Percentiles rank a stretch among this genome's conserved stretches.
These are phyloP conservation scores for Gentiana straminea DNA, from an alignment of 257 asterid genomes.

Conservation along the genomic window DNA sequence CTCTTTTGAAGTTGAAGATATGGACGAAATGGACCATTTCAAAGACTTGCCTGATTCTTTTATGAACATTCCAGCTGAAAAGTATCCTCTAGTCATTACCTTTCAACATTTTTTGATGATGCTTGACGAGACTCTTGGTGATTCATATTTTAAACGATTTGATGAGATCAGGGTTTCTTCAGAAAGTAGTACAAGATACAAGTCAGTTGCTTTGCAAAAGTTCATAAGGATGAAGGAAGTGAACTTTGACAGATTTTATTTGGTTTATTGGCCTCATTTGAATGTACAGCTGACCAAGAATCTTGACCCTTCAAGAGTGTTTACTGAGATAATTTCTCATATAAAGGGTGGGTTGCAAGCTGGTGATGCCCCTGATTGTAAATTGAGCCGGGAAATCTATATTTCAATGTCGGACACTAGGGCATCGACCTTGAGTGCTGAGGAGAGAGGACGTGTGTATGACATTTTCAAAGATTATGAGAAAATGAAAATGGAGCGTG, in stretches of 20 bases:
- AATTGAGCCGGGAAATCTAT: slow-evolving; percentile 29
- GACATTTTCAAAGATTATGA: slow-evolving; percentile 46
- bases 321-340: slow-evolving; percentile 52
- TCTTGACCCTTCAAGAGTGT: slow-evolving; percentile 47
- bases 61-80: slow-evolving; percentile 26
- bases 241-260: slow-evolving; percentile 37
- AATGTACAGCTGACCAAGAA: slow-evolving; percentile 24
- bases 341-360: slow-evolving; percentile 47
- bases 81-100: slow-evolving; percentile 56
- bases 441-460: slow-evolving; percentile 31
- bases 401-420: slow-evolving; percentile 29
- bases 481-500: slow-evolving; percentile 40
- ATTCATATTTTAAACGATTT: slow-evolving; percentile 50
- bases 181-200: slow-evolving; percentile 12
- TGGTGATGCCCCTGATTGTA: slow-evolving; percentile 22
- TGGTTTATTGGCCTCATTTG: slow-evolving; percentile 55
- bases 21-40: slow-evolving; percentile 36
- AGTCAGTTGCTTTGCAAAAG: slow-evolving; percentile 35
- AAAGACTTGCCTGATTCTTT: slow-evolving; percentile 49
- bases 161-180: slow-evolving; percentile 12
- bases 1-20: slow-evolving; percentile 29
- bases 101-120: slow-evolving; percentile 63
- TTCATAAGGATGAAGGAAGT: slow-evolving; percentile 48
- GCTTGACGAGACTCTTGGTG: slow-evolving; percentile 54
- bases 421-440: slow-evolving; percentile 29